Base-by-base conservation (phyloP, 129 eudicot genomes). In the Logfia minima region DNA sequence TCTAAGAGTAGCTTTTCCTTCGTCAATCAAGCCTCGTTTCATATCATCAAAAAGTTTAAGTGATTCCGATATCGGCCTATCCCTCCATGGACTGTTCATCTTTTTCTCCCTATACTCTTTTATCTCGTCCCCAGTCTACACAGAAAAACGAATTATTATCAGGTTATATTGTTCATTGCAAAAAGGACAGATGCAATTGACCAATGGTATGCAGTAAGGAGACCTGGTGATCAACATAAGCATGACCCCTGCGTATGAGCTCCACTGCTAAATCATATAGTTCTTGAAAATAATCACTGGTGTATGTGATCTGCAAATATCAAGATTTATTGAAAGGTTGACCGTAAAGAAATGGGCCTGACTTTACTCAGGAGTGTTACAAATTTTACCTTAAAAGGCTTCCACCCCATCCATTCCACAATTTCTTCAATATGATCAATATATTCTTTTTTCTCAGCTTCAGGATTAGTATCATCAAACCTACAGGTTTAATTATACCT, bases 151-250 rank as follows among this genome's bases (percentile, higher is more conserved):
- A 43, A 63, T 17, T 60, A 70, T 2, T 10, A 82, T 51, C 55
- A 60, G 19, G 21, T 70, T 68, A 59, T 13, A 8, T 11, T 63
- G 19, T 67, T 21, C 24, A 67, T 3, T 4, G 29, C 60, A 79
- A 28, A 34, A 35, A 48, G 37, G 59, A 71, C 4, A 39, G 55
- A 59, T 24, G 67, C 6, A 48, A 48, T 23, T 67, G 52, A 43
- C 45, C 48, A 58, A 63, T 75, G n/a, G 31, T 22, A 68, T 9
- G 77, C 4, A 5, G 23, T 16, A 9, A 11, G 39, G 45, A 75
- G 77, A 91, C 99, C 99, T 95, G 99, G 85, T 95, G 92, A 80
- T 95, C 99, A 77, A 95, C 99, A 75, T 95, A 95, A 62, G 97
- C 99, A 84, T 79, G 90, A 59, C 99, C 99, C 72, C 92, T 80